Evolutionary conservation across 2,329 filamentous ascomycete species (phyloP).

Genomic region (Amauroascus niger): DNA sequence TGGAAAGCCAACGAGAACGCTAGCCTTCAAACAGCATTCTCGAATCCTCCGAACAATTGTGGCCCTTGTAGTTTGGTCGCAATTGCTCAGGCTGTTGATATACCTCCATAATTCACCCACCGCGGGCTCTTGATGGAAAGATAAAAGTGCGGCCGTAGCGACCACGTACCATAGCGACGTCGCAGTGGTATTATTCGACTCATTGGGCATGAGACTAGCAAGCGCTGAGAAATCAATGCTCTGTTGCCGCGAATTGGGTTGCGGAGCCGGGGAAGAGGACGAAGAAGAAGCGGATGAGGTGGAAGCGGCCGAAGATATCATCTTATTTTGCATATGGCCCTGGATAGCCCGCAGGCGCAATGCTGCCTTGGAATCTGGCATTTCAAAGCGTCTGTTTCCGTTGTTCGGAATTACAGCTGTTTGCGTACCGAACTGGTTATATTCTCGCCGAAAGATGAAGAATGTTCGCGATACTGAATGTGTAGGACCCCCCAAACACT

Average conservation of each 20-base stretch:
- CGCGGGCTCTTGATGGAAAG: slow-evolving; percentile 22
- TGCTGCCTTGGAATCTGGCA: slow-evolving; percentile 3
- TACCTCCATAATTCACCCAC: slow-evolving; percentile 23
- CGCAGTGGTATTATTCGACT: neutral
- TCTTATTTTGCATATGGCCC: slow-evolving; percentile 6
- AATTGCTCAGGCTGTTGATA: slow-evolving; percentile 11
- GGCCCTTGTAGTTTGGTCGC: slow-evolving; percentile 6
- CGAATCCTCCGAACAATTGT: slow-evolving; percentile 21
- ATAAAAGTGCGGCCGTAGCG: slow-evolving; percentile 21
- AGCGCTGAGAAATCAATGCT: slow-evolving; percentile 11
- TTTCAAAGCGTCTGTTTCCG: neutral
- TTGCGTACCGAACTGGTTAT: neutral
- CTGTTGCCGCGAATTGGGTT: neutral
- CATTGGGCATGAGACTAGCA: slow-evolving; percentile 7
- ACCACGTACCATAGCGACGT: slow-evolving; percentile 23
- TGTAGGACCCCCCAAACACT: neutral
- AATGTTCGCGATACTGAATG: neutral
- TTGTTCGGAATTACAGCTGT: neutral
- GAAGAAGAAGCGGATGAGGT: slow-evolving; percentile 1
- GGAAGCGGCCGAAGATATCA: slow-evolving; percentile 3
- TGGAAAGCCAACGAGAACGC: slow-evolving; percentile 25
- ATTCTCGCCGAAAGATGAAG: neutral
- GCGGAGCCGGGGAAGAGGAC: neutral
- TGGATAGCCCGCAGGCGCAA: slow-evolving; percentile 9
- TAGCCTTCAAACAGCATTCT: slow-evolving; percentile 24